phyloP scores from a whole-genome alignment of 306 rosid genomes.

The Prunus fruticosa region DNA sequence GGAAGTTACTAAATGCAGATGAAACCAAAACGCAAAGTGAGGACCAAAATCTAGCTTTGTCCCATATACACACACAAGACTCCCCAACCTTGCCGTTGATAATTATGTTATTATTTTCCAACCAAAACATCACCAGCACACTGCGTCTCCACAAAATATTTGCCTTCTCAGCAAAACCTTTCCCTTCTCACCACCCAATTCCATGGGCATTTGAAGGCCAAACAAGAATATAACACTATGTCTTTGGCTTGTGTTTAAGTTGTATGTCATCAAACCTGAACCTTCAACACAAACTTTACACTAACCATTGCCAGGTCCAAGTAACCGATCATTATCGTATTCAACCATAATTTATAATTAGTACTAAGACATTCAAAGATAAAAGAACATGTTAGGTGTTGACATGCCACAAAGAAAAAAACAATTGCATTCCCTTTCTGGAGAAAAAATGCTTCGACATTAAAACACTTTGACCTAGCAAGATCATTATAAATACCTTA shows the following conservation, averaged over 20 bases:
- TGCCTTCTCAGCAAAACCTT: too few relatives aligned
- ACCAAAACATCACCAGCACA: background rate
- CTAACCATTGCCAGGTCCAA: background rate
- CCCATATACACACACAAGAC: background rate
- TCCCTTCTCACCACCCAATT: too few relatives aligned
- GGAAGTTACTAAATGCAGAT: too few relatives aligned
- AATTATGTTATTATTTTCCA: background rate
- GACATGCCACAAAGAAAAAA: background rate
- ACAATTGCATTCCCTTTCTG: background rate
- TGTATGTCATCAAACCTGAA: background rate
- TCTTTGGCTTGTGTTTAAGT: too few relatives aligned
- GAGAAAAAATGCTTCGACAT: slow-evolving; percentile 9
- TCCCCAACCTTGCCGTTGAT: background rate
- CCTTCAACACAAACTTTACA: background rate
- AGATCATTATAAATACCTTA: slow-evolving; percentile 54
- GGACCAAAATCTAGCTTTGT: too few relatives aligned
- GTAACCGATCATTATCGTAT: background rate
- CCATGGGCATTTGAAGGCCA: too few relatives aligned
- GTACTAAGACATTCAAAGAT: background rate
- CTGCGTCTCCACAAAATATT: background rate
- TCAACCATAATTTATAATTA: background rate
- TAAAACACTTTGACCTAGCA: slow-evolving; percentile 3
- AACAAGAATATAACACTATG: too few relatives aligned
- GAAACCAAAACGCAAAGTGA: too few relatives aligned
- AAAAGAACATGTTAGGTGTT: background rate